Conservation (phyloP, 805 yeast species). For the Peterozyma xylosa region DNA sequence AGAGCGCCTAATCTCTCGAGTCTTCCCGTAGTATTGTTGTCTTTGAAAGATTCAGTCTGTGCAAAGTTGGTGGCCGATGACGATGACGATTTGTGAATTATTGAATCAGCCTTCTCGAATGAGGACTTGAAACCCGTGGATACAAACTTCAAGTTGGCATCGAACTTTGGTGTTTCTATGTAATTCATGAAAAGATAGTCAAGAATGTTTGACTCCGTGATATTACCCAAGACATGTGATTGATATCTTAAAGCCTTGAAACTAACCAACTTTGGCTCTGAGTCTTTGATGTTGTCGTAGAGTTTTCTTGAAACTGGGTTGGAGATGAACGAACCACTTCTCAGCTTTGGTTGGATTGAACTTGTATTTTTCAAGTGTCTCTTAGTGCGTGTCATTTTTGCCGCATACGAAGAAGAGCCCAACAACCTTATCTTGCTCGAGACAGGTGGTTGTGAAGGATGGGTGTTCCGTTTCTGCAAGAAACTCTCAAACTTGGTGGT, state of each 20-base stretch:
- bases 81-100: background rate
- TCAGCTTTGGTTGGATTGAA: too few relatives aligned
- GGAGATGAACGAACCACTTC: too few relatives aligned
- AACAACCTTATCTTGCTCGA: too few relatives aligned
- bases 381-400: too few relatives aligned
- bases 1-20: too few relatives aligned
- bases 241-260: slow-evolving; percentile 7
- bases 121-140: slow-evolving; percentile 7
- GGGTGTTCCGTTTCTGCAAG: background rate
- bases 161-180: slow-evolving; percentile 5
- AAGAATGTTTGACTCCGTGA: slow-evolving; percentile 3
- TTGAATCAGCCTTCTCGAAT: slow-evolving; percentile 4
- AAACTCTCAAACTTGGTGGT: slow-evolving; percentile 3
- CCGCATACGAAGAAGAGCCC: too few relatives aligned
- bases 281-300: background rate
- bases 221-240: slow-evolving; percentile 8
- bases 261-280: slow-evolving; percentile 3
- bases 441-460: too few relatives aligned
- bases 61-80: background rate
- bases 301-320: background rate
- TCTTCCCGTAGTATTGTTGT: too few relatives aligned
- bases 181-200: slow-evolving; percentile 8
- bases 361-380: too few relatives aligned
- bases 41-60: too few relatives aligned
- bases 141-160: slow-evolving; percentile 7